A percentile compares a stretch with the other conserved stretches of the same genome.
Conservation (phyloP, 768 basidiomycete genomes). For the Naganishia randhawae region DNA sequence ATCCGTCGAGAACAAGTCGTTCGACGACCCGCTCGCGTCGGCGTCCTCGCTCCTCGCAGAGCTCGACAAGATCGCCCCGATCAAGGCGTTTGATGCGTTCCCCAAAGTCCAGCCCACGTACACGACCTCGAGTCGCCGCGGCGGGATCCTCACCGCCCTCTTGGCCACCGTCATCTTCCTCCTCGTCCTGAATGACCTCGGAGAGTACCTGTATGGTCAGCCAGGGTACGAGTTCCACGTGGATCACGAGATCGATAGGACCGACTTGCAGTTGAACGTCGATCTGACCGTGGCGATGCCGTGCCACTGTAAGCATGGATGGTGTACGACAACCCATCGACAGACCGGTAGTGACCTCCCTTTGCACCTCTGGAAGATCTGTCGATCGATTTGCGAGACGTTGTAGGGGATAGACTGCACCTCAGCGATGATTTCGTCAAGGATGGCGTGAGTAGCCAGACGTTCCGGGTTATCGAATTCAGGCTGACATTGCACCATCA, state of each 20-base stretch:
- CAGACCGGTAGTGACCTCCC: too few species aligned
- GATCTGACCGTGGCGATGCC: constrained; percentile 92
- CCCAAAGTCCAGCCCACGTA: constrained; percentile 50
- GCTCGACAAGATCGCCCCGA: constrained; percentile 47
- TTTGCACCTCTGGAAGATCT: constrained; percentile 58
- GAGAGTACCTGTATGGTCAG: constrained; percentile 91
- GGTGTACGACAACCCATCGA: too few species aligned
- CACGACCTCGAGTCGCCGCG: constrained; percentile 39
- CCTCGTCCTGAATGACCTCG: constrained; percentile 65
- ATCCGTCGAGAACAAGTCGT: constrained; percentile 16
- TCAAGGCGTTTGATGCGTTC: constrained; percentile 50
- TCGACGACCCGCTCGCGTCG: constrained; percentile 30
- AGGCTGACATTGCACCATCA: neutral
- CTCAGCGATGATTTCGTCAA: constrained; percentile 73
- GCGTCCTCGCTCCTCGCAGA: constrained; percentile 42
- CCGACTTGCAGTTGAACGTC: constrained; percentile 75
- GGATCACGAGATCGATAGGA: constrained; percentile 60
- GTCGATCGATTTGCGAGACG: constrained; percentile 83
- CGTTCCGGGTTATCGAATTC: neutral
- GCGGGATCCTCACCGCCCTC: constrained; percentile 44
- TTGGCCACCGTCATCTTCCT: constrained; percentile 45
- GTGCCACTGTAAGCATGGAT: constrained; percentile 70
- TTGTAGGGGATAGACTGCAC: constrained; percentile 84
- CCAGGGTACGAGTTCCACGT: constrained; percentile 85
- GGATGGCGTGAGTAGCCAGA: constrained; percentile 63